phyloP scores from a whole-genome alignment of 2,329 filamentous ascomycete genomes.

The Aspergillus sclerotialis region DNA sequence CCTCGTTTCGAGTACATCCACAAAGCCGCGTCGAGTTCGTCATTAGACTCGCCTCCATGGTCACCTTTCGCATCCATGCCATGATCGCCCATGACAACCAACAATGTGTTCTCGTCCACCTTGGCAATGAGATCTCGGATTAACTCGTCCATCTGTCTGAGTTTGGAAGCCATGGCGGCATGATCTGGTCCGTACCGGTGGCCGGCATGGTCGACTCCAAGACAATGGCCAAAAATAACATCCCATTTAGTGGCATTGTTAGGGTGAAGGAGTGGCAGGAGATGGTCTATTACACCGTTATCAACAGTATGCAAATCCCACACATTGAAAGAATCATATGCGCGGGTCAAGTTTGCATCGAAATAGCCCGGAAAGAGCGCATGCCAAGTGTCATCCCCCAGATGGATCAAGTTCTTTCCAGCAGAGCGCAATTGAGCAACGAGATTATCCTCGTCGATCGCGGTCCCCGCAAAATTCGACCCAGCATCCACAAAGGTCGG shows the following conservation, averaged over 20 bases:
- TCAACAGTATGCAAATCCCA: slow-evolving; percentile 97
- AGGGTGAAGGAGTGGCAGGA: slow-evolving; percentile 65
- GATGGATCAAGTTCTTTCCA: slow-evolving; percentile 75
- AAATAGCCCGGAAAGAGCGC: slow-evolving; percentile 92
- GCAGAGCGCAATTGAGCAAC: slow-evolving; percentile 57
- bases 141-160: slow-evolving; percentile 83
- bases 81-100: slow-evolving; percentile 98
- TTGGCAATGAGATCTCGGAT: slow-evolving; percentile 62
- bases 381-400: slow-evolving; percentile 98
- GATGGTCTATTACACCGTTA: slow-evolving; percentile 85
- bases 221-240: slow-evolving; percentile 85
- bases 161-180: slow-evolving; percentile 80
- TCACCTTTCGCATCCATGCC: slow-evolving; percentile 98
- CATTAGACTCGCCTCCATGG: slow-evolving; percentile 95
- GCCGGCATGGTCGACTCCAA: slow-evolving; percentile 94
- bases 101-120: slow-evolving; percentile 76
- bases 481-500: slow-evolving; percentile 92
- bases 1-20: slow-evolving; percentile 97
- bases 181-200: slow-evolving; percentile 94
- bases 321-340: slow-evolving; percentile 97
- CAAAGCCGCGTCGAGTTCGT: slow-evolving; percentile 86
- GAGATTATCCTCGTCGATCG: slow-evolving; percentile 87
- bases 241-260: slow-evolving; percentile 71
- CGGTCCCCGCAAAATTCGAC: slow-evolving; percentile 89
- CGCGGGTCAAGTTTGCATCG: slow-evolving; percentile 71